Conservation (phyloP, 208 protist species). For the Leishmania arabica region DNA sequence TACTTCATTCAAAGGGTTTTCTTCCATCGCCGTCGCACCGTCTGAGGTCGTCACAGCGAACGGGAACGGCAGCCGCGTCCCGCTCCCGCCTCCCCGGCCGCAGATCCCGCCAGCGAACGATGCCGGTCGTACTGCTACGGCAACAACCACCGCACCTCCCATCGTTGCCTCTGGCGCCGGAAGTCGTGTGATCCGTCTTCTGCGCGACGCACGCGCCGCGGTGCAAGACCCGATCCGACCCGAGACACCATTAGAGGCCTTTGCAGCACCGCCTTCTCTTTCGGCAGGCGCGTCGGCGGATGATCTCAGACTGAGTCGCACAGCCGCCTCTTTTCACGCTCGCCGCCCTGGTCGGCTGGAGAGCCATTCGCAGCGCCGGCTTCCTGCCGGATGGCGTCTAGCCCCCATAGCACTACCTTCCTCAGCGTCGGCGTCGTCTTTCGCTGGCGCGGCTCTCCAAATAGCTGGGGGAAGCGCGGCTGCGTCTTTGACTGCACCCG, state of each 20-base stretch:
- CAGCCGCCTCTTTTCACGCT: slow-evolving; percentile 6
- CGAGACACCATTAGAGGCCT: slow-evolving; percentile 48
- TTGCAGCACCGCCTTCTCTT: neutral
- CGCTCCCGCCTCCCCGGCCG: slow-evolving; percentile 7
- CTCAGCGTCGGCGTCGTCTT: neutral
- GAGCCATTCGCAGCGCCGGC: slow-evolving; percentile 20
- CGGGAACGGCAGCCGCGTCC: slow-evolving; percentile 4
- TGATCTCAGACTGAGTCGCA: neutral
- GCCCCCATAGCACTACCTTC: slow-evolving; percentile 23
- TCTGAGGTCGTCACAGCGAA: neutral
- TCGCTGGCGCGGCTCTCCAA: neutral
- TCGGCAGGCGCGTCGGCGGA: neutral
- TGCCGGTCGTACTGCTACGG: too few relatives aligned
- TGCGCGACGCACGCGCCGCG: slow-evolving; percentile 61
- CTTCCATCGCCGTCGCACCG: neutral
- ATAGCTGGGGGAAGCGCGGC: neutral
- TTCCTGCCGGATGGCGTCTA: slow-evolving; percentile 35
- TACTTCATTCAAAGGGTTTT: neutral
- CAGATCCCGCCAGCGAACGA: neutral
- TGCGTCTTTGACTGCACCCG: neutral
- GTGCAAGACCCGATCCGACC: slow-evolving; percentile 52
- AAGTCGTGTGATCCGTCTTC: slow-evolving; percentile 51
- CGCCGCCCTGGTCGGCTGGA: slow-evolving; percentile 5
- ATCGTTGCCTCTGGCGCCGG: slow-evolving; percentile 30
- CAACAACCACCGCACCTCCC: neutral